A percentile compares a stretch with the other conserved stretches of the same genome.
phyloP scores from a whole-genome alignment of 176 grass and related monocot species.

The Pontederia paniculata region DNA sequence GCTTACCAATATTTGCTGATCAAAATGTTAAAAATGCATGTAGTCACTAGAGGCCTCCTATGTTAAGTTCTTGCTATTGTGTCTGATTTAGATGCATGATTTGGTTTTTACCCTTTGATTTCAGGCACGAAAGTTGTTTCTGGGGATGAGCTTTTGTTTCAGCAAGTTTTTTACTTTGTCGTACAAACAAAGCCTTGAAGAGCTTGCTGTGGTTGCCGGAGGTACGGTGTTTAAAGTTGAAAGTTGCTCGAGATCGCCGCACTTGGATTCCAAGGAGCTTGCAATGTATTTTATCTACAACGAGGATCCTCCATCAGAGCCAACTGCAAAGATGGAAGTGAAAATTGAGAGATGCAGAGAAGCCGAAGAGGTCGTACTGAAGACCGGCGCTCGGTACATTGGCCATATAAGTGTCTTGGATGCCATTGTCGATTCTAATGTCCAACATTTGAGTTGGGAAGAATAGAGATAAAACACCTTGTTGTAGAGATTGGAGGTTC shows the following conservation, averaged over 20 bases:
- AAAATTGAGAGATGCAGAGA: conserved; percentile 7
- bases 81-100: not conserved
- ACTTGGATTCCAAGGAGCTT: not conserved
- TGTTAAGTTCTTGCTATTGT: not conserved
- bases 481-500: no score
- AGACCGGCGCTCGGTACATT: not conserved
- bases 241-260: not conserved
- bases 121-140: conserved; percentile 26
- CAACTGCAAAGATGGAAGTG: not conserved
- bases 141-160: conserved; percentile 13
- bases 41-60: not conserved
- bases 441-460: not conserved
- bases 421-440: conserved; percentile 16
- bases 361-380: not conserved
- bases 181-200: conserved; percentile 1
- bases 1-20: not conserved
- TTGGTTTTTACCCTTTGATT: not conserved
- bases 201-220: conserved; percentile 13
- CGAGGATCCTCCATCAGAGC: not conserved
- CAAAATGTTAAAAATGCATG: not conserved
- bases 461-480: no score
- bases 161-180: conserved; percentile 5
- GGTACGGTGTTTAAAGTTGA: conserved; percentile 4
- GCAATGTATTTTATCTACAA: conserved; percentile 20
- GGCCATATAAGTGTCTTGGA: conserved; percentile 11